Base-by-base conservation (phyloP, 306 rosid species). In the Castanea sativa region DNA sequence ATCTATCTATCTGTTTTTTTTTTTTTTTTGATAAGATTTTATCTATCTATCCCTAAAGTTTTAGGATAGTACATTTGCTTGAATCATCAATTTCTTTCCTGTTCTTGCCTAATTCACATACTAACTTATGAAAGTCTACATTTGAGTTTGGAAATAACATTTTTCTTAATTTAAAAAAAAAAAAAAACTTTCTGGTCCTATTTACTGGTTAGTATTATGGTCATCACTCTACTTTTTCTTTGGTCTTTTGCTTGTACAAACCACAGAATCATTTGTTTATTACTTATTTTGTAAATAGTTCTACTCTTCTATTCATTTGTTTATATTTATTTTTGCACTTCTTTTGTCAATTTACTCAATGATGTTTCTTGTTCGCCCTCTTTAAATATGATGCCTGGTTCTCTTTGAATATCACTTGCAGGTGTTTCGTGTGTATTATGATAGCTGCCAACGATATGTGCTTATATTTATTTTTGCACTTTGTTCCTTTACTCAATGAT, bases 391-490 rank as follows among this genome's bases (percentile, higher is more conserved):
- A 72, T 16, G 20, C 18, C 2, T 63, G 4, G 23, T 74, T 64
- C 67, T 51, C 75, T 35, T 68, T 57, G 38, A 43, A 63, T 81
- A 70, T 33, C 78, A 81, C 75, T 82, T 76, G 72, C 85, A 95
- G 99, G 99, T 95, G 80, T 94, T 90, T 82, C 87, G 94, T 15
- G 83, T 88, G 78, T 89, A 77, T 85, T 82, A 78, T 76, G 88
- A 88, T 76, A 92, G 83, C 82, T 84, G 88, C 51, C 93, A 86
- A 21, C 83, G 11, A 41, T 41, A 41, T 41, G 2, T 41, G 45
- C 45, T 41, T 41, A 41, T 8, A 41, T 41, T 7, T 41, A 41
- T 2, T 41, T 41, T 41, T 41, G 12, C 11, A 41, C 45, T 2
- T 25, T 59, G 32, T 59, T 29, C 23, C 65, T 59, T 49, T 59